phyloP scores from a whole-genome alignment of 768 basidiomycete genomes.

The Auriculariales sp. region DNA sequence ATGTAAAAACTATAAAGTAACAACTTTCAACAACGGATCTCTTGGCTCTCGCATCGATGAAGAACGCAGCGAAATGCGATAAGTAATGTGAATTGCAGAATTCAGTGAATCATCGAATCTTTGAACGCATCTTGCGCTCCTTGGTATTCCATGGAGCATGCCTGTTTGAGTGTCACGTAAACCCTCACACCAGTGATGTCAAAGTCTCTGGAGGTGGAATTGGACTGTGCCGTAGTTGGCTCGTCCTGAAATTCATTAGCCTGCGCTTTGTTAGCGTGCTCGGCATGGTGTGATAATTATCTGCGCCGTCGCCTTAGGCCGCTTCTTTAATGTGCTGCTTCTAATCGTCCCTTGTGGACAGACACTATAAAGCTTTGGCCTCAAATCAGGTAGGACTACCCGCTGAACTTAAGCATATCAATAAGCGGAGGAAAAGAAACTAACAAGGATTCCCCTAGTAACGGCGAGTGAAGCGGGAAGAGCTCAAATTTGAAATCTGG shows the following conservation, averaged over 20 bases:
- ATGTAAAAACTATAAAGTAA: constrained; percentile 12
- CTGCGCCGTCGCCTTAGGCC: constrained; percentile 24
- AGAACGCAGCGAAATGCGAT: constrained; percentile 70
- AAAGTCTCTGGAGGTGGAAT: constrained; percentile 6
- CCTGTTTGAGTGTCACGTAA: constrained; percentile 63
- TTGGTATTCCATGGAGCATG: constrained; percentile 63
- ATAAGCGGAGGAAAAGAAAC: constrained; percentile 86
- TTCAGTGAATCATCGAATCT: constrained; percentile 75
- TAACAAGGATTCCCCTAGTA: constrained; percentile 83
- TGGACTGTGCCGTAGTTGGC: constrained; percentile 14
- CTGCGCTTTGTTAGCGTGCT: constrained; percentile 14
- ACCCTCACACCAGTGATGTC: constrained; percentile 25
- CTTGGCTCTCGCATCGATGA: constrained; percentile 72
- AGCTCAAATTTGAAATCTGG: constrained; percentile 78
- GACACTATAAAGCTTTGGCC: constrained; percentile 29
- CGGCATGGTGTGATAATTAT: constrained; percentile 38
- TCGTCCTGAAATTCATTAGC: constrained; percentile 36
- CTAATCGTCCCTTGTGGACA: constrained; percentile 10
- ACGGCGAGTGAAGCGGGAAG: constrained; percentile 76
- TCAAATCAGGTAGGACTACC: constrained; percentile 76
- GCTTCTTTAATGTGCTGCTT: constrained; percentile 15
- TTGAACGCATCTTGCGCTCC: constrained; percentile 70
- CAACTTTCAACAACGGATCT: constrained; percentile 52
- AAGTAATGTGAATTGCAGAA: constrained; percentile 76
- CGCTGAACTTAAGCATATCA: constrained; percentile 83